Base-by-base conservation (phyloP, 805 yeast genomes). In the Blastobotrys parvus region DNA sequence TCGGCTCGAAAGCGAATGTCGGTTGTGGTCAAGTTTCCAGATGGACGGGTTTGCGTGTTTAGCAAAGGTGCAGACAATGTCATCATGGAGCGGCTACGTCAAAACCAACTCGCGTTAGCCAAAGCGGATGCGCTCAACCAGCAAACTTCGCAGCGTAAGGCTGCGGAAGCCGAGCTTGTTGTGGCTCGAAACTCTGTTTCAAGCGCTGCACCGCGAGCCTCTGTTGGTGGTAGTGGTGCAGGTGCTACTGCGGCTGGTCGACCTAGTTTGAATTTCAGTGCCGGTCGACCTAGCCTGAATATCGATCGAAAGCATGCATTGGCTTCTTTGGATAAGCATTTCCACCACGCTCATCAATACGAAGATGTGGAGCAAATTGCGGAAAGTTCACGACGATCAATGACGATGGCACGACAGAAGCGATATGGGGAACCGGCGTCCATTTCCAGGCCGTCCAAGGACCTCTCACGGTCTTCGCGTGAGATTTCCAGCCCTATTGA, bases 1-100 rank as follows among this genome's bases (percentile, higher is more conserved):
- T 85, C 95, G 1, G 68, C 79, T 3, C 77, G 99, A 56, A 92
- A 92, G 63, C 74, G 98, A 57, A 92, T 92, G 99, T 86, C 97
- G 0, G 77, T 85, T n/a, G 60, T 90, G 7, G 80, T 88, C 1
- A 71, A 65, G 47, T 77, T 84, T 52, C 95, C 97, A 0, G 82
- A 84, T 58, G 76, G 76, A 4, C 72, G 82, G 45, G 72, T 88
- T 18, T 77, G 90, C 37, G 57, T 92, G 49, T 67, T 92, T 35
- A 87, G 95, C 63, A 92, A 92, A 63, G 99, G 98, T 43, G 98
- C 99, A 2, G 98, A 92, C 60, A 86, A 86, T 55, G 74, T 90
- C 8, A 85, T 92, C 39, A 60, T 89, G 41, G 95, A 89, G 41
- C 72, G 84, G 45, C 67, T 92, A 45, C 71, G 69, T 44, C 68